Evolutionary conservation across 352 stramenopile genomes (phyloP).

Genomic region (Globisporangium spinosum): DNA sequence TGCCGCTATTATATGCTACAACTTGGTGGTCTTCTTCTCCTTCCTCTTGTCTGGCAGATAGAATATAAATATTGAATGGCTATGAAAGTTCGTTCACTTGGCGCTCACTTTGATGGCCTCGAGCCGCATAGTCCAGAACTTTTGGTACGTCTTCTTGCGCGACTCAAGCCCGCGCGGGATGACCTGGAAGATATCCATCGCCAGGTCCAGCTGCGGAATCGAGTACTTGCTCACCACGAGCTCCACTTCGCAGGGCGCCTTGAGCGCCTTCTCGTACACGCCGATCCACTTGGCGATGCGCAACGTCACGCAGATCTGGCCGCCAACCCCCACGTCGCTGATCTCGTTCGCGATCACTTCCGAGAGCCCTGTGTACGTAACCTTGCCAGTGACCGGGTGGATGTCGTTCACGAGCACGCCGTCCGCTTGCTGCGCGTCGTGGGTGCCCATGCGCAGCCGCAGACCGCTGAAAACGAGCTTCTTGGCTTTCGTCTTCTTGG

Average conservation of each 20-base stretch:
- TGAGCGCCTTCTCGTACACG: constrained; percentile 24
- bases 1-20: constrained; percentile 5
- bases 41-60: neutral
- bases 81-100: neutral
- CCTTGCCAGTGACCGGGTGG: constrained; percentile 45
- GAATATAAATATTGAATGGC: constrained; percentile 8
- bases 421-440: constrained; percentile 42
- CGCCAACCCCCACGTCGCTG: constrained; percentile 38
- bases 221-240: constrained; percentile 25
- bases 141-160: constrained; percentile 33
- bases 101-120: constrained; percentile 21
- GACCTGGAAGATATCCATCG: constrained; percentile 39
- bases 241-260: constrained; percentile 26
- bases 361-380: constrained; percentile 52
- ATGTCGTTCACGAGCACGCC: constrained; percentile 43
- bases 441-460: constrained; percentile 55
- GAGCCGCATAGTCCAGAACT: constrained; percentile 16
- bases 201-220: constrained; percentile 35
- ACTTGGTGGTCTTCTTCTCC: neutral
- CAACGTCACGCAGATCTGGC: constrained; percentile 47
- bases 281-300: constrained; percentile 40
- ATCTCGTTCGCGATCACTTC: constrained; percentile 59
- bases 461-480: constrained; percentile 48
- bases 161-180: constrained; percentile 31
- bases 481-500: constrained; percentile 37